Conservation (phyloP, 176 grass and related monocot species). For the Ensete ventricosum region DNA sequence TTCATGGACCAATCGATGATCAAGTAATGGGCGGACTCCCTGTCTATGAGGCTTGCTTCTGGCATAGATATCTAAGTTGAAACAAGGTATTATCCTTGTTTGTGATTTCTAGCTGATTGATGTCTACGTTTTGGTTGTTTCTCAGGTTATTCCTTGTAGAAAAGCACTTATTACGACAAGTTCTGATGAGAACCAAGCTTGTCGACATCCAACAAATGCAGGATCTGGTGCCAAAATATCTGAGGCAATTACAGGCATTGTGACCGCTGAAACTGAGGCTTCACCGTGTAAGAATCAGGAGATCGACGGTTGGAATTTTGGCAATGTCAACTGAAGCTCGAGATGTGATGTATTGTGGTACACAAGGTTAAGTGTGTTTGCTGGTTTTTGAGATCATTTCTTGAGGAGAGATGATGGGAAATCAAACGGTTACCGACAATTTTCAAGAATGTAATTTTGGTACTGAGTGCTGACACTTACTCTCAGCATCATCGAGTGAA, state of each 20-base stretch:
- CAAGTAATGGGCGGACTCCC: constrained; percentile 26
- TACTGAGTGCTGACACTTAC: not conserved
- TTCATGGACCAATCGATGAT: constrained; percentile 23
- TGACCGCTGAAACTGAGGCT: not conserved
- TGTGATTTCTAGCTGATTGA: not conserved
- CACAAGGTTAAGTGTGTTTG: not conserved
- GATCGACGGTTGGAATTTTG: not conserved
- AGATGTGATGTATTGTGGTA: not conserved
- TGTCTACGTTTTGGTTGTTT: not conserved
- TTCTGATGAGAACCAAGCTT: not conserved
- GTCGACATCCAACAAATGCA: not conserved
- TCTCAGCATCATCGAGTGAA: not conserved
- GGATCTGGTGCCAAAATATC: not conserved
- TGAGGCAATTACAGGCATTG: not conserved
- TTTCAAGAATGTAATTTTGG: not conserved
- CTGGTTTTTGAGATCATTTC: not conserved
- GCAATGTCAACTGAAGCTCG: not conserved
- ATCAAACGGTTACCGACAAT: not conserved
- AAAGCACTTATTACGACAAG: not conserved
- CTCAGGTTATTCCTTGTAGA: constrained; percentile 32
- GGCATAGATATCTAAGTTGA: not conserved
- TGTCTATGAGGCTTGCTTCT: not conserved
- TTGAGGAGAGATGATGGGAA: not conserved
- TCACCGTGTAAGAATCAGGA: not conserved
- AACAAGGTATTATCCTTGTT: not conserved